Evolutionary conservation across 2,329 filamentous ascomycete species (phyloP).

Genomic region (Stagonosporopsis chrysanthemi): DNA sequence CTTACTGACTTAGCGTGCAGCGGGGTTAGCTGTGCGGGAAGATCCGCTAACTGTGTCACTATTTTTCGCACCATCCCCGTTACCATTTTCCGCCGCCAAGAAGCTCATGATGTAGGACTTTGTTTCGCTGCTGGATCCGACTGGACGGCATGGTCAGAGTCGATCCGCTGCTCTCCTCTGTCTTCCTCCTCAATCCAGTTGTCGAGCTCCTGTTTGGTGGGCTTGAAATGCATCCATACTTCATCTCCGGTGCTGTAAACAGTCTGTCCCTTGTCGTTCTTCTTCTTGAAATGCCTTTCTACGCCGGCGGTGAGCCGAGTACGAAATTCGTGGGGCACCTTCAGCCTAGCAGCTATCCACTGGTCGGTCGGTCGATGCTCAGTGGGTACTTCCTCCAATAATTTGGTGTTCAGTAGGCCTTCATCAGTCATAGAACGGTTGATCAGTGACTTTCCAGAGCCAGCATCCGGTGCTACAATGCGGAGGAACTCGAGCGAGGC

Average conservation of each 20-base stretch:
- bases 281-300: slow-evolving; percentile 47
- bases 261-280: slow-evolving; percentile 45
- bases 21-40: background rate
- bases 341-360: slow-evolving; percentile 65
- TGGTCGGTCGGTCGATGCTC: slow-evolving; percentile 65
- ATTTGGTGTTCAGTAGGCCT: slow-evolving; percentile 56
- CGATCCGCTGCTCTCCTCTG: slow-evolving; percentile 30
- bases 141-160: slow-evolving; percentile 24
- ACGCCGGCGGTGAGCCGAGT: slow-evolving; percentile 58
- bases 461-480: slow-evolving; percentile 54
- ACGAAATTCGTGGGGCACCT: slow-evolving; percentile 65
- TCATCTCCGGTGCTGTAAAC: slow-evolving; percentile 55
- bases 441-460: slow-evolving; percentile 53
- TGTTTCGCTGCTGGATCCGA: slow-evolving; percentile 7
- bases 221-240: slow-evolving; percentile 61
- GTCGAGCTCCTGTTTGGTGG: slow-evolving; percentile 35
- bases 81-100: background rate
- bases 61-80: background rate
- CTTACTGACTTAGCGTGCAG: background rate
- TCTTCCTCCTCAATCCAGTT: slow-evolving; percentile 35
- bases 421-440: slow-evolving; percentile 63
- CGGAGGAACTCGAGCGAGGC: slow-evolving; percentile 69
- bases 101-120: background rate
- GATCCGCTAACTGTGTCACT: background rate
- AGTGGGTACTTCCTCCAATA: slow-evolving; percentile 58